Conservation (phyloP, 495 filamentous ascomycete species). For the Aspergillus avenaceus region DNA sequence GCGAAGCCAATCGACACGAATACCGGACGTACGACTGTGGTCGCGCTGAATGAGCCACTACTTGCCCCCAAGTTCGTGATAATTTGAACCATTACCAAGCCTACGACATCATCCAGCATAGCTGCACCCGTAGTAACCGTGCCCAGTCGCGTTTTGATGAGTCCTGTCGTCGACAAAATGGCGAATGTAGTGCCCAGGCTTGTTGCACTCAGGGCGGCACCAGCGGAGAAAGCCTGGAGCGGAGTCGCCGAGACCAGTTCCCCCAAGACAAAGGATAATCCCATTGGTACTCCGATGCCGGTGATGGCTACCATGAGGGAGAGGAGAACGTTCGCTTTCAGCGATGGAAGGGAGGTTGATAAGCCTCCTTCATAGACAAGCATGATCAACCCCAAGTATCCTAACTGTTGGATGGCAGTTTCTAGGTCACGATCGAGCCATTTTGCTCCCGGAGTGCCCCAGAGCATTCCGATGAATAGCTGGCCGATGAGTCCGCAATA, state of each 20-base stretch:
- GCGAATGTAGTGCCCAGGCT: slow-evolving; percentile 77
- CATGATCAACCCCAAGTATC: slow-evolving; percentile 71
- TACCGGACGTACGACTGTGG: slow-evolving; percentile 54
- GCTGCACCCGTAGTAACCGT: slow-evolving; percentile 67
- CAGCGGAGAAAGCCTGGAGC: slow-evolving; percentile 68
- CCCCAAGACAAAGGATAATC: slow-evolving; percentile 59
- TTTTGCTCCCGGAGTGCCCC: slow-evolving; percentile 57
- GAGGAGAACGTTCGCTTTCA: slow-evolving; percentile 57
- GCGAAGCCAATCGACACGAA: slow-evolving; percentile 56
- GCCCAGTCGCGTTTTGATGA: slow-evolving; percentile 60
- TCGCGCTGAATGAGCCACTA: slow-evolving; percentile 27
- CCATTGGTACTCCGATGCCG: slow-evolving; percentile 63
- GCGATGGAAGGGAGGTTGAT: slow-evolving; percentile 53
- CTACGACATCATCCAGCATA: slow-evolving; percentile 80
- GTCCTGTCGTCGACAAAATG: slow-evolving; percentile 55
- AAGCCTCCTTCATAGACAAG: slow-evolving; percentile 74
- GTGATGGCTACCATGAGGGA: slow-evolving; percentile 58
- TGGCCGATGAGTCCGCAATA: slow-evolving; percentile 75
- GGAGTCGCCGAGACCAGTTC: slow-evolving; percentile 36
- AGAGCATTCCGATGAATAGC: slow-evolving; percentile 67
- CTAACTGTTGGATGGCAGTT: slow-evolving; percentile 59
- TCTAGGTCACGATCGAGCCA: slow-evolving; percentile 49
- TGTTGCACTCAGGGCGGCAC: slow-evolving; percentile 72
- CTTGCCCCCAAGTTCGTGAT: slow-evolving; percentile 46
- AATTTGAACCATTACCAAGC: slow-evolving; percentile 74